phyloP scores from a whole-genome alignment of 768 basidiomycete genomes.

The Boletus sensibilis region DNA sequence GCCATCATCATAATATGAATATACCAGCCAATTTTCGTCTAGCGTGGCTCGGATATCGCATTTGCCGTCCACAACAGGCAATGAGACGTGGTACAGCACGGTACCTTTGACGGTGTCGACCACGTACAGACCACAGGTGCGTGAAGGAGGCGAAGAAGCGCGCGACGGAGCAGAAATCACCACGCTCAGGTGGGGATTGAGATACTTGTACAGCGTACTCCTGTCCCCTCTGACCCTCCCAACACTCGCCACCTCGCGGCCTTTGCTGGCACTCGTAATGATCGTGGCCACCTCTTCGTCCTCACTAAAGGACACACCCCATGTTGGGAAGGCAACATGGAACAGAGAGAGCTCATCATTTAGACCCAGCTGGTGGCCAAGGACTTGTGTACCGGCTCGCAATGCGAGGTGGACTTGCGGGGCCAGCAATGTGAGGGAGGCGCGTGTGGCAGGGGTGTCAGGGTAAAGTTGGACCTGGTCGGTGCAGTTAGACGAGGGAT shows the following conservation, averaged over 20 bases:
- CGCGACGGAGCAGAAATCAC: slow-evolving; percentile 51
- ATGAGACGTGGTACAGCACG: slow-evolving; percentile 60
- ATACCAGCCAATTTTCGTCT: slow-evolving; percentile 92
- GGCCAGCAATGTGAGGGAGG: slow-evolving; percentile 44
- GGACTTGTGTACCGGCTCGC: slow-evolving; percentile 46
- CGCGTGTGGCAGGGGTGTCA: slow-evolving; percentile 45
- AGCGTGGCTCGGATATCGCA: slow-evolving; percentile 72
- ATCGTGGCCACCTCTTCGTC: slow-evolving; percentile 59
- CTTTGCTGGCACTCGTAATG: slow-evolving; percentile 41
- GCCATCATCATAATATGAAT: slow-evolving; percentile 75
- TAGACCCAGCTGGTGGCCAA: slow-evolving; percentile 54
- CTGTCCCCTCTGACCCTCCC: slow-evolving; percentile 88
- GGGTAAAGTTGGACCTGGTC: slow-evolving; percentile 66
- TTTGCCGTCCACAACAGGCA: slow-evolving; percentile 44
- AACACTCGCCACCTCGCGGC: slow-evolving; percentile 64
- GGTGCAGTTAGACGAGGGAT: background rate
- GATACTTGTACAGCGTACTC: slow-evolving; percentile 89
- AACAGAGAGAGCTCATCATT: slow-evolving; percentile 43
- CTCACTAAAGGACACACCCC: slow-evolving; percentile 57
- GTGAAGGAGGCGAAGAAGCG: slow-evolving; percentile 11
- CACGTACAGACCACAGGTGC: slow-evolving; percentile 65
- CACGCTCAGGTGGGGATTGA: slow-evolving; percentile 77
- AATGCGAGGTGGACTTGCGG: slow-evolving; percentile 57
- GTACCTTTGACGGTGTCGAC: slow-evolving; percentile 81
- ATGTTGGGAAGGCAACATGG: slow-evolving; percentile 58